Percentiles rank a stretch among this genome's conserved stretches.
phyloP scores from a whole-genome alignment of 1,284 basidiomycete species.

The Ganoderma lingzhi region DNA sequence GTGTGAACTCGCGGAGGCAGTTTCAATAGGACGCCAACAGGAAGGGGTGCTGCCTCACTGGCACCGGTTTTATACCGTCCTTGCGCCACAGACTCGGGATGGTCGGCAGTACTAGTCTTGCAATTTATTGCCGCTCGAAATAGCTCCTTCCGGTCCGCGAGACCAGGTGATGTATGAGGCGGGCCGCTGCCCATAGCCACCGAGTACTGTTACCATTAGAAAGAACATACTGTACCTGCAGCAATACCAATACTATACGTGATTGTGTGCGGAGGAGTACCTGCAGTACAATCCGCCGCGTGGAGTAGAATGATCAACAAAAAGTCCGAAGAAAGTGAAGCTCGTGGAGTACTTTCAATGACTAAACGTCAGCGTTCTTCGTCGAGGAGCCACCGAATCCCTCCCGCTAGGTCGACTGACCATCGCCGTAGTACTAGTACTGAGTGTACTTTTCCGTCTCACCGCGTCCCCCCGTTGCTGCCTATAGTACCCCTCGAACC shows the following conservation, averaged over 20 bases:
- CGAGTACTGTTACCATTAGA: no score
- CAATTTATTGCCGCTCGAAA: neutral
- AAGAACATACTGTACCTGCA: no score
- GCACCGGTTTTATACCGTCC: neutral
- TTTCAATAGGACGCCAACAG: neutral
- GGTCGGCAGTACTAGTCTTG: neutral
- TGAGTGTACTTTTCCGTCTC: neutral
- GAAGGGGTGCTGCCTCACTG: neutral
- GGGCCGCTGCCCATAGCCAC: neutral
- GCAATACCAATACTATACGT: no score
- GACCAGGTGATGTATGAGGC: neutral
- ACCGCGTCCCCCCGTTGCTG: neutral
- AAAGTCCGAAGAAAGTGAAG: neutral
- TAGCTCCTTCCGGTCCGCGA: neutral
- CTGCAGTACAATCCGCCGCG: neutral
- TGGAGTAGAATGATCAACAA: neutral
- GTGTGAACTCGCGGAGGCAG: neutral
- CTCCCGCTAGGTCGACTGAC: neutral
- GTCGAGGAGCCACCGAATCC: neutral
- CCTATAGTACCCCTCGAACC: slow-evolving; percentile 19
- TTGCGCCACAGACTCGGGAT: neutral
- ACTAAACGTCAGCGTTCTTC: slow-evolving; percentile 1
- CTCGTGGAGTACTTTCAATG: neutral
- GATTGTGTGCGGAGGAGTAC: no score
- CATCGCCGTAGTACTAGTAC: neutral